Percentiles rank a stretch among this genome's conserved stretches.
Evolutionary conservation across 495 filamentous ascomycete species (phyloP).

Genomic region (Penicillium antarcticum): DNA sequence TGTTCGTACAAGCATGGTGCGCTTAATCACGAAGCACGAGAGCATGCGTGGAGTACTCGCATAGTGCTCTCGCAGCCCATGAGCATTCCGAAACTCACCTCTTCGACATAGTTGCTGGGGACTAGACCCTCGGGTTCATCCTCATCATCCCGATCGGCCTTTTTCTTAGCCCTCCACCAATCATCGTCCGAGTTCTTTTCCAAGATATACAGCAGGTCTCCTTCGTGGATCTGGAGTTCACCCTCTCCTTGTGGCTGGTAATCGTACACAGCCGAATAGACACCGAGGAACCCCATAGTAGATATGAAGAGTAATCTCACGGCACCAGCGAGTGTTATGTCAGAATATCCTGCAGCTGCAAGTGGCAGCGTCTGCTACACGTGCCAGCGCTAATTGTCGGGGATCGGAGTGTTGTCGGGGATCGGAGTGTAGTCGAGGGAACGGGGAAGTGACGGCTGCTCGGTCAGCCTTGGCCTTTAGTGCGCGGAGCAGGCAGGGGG

Average conservation of each 20-base stretch:
- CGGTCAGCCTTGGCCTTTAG: conserved; percentile 26
- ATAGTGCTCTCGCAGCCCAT: neutral
- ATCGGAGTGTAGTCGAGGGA: conserved; percentile 8
- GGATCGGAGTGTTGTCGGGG: conserved; percentile 9
- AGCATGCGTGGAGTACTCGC: neutral
- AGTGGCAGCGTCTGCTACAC: conserved; percentile 17
- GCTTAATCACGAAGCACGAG: neutral
- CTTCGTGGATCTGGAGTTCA: conserved; percentile 84
- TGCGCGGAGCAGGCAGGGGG: conserved; percentile 9
- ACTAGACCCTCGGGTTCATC: conserved; percentile 93
- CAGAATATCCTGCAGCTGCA: conserved; percentile 12
- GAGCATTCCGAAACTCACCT: conserved; percentile 59
- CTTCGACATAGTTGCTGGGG: conserved; percentile 92
- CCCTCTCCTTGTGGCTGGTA: conserved; percentile 85
- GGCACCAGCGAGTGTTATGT: neutral
- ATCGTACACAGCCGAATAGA: conserved; percentile 91
- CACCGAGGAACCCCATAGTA: conserved; percentile 76
- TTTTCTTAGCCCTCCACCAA: conserved; percentile 99
- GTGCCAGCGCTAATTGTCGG: conserved; percentile 8
- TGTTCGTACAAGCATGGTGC: neutral
- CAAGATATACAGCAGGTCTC: conserved; percentile 87
- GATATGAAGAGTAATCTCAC: neutral
- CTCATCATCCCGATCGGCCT: conserved; percentile 82
- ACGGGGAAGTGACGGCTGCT: conserved; percentile 17
- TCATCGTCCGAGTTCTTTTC: conserved; percentile 88